Base-by-base conservation (phyloP, 176 grass and related monocot genomes). In the Canna indica region DNA sequence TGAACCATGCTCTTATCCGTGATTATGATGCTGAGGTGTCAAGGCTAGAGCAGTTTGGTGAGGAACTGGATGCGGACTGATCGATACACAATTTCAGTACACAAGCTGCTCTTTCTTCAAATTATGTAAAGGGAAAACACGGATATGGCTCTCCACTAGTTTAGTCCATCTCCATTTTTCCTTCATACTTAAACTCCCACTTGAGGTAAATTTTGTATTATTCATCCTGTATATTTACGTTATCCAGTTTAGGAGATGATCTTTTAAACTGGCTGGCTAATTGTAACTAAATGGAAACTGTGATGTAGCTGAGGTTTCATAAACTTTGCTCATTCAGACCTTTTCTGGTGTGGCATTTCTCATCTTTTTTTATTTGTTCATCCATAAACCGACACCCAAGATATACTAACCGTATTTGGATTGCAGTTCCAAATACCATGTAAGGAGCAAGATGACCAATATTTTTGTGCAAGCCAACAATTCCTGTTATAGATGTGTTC, bases 1-100 rank as follows among this genome's bases (percentile, higher is more conserved):
- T 99, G 13, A 99, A 99, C 67, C 94, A 99, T 78, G 70, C 86
- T 30, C 77, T 67, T 58, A 80, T 93, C 33, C 88, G 94, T 80
- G 94, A 99, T 81, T 79, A 87, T 10, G 89, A 99, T 58, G 94
- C 78, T 12, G 94, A 99, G 86, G 80, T 81, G 4, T 90, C 76
- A 18, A 85, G 89, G 73, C 84, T 93, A 24, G 89, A 93, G 64
- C 80, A 86, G 69, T 93, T 99, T 80, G 86, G 82, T 26, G 82
- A 85, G 63, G 94, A 97, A 53, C 47, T 97, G 35, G 89, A 97
- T 73, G 81, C 79, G 18, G 88, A 81, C 30, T 78, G 70, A 83
- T 54, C 30, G 18, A 28, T 1, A 3, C 17, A 5, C 42, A n/a
- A n/a, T 17, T 63, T 18, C 28, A 20, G 15, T 33, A 7, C 15